Percentiles rank a stretch among this genome's conserved stretches.
These are phyloP conservation scores for Zygnema circumcarinatum DNA, from an alignment of 139 green algal genomes.

Conservation along the genomic window DNA sequence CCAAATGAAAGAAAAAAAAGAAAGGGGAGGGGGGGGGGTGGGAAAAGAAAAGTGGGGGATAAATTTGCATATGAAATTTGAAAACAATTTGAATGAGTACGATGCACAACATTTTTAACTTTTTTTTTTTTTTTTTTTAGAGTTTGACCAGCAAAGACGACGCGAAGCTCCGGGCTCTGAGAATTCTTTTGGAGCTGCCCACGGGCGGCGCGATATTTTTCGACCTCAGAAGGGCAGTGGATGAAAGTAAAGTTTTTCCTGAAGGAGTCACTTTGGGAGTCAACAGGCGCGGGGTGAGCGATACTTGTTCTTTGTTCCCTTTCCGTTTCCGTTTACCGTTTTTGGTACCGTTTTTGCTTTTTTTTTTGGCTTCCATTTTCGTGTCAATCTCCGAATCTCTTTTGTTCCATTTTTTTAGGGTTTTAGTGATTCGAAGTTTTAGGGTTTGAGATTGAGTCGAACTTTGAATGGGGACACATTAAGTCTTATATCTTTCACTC, in stretches of 20 bases:
- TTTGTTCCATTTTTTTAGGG: not conserved
- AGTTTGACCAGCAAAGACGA: conserved; percentile 4
- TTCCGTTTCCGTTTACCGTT: not conserved
- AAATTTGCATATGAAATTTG: no score
- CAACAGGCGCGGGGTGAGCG: conserved; percentile 17
- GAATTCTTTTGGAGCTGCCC: conserved; percentile 16
- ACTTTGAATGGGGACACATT: no score
- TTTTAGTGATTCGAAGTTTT: no score
- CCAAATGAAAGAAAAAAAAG: no score
- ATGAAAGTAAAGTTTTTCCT: conserved; percentile 2
- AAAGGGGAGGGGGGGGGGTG: no score
- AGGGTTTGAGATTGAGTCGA: no score
- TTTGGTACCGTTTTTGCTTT: conserved; percentile 14
- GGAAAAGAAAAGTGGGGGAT: no score
- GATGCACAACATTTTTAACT: no score
- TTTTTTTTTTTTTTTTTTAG: no score
- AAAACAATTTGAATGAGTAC: no score
- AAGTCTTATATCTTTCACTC: no score
- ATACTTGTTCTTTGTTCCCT: not conserved
- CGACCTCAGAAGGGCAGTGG: not conserved
- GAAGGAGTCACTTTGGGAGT: conserved; percentile 6
- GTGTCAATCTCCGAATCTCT: not conserved
- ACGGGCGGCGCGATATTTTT: conserved; percentile 19
- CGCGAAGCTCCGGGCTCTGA: not conserved
- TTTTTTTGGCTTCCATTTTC: not conserved